Conservation (phyloP, 2,329 filamentous ascomycete species). For the Aphanocladium album region DNA sequence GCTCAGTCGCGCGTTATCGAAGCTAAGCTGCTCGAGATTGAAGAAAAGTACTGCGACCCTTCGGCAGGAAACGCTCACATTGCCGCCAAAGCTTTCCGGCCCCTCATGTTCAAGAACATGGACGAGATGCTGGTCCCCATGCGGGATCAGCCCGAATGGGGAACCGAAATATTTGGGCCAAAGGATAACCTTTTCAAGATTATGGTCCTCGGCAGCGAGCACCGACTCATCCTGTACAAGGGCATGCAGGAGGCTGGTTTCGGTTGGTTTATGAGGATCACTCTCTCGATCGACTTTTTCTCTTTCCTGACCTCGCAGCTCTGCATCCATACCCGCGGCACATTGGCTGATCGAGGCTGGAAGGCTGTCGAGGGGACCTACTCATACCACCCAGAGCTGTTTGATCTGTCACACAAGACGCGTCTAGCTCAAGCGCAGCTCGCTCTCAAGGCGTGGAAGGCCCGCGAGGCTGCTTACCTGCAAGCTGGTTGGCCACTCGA, state of each 20-base stretch:
- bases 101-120: constrained; percentile 46
- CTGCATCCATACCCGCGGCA: constrained; percentile 42
- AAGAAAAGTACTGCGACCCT: constrained; percentile 46
- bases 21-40: constrained; percentile 37
- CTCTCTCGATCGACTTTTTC: constrained; percentile 54
- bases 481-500: constrained; percentile 34
- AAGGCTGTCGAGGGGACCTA: constrained; percentile 41
- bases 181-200: constrained; percentile 54
- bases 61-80: constrained; percentile 48
- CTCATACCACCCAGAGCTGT: constrained; percentile 44
- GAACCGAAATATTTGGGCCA: constrained; percentile 42
- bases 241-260: constrained; percentile 42
- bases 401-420: constrained; percentile 41
- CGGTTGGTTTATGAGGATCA: constrained; percentile 49
- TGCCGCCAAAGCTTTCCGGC: constrained; percentile 43
- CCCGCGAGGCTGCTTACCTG: constrained; percentile 39
- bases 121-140: constrained; percentile 42
- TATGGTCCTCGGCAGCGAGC: constrained; percentile 43
- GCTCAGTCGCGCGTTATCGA: constrained; percentile 39
- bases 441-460: constrained; percentile 48
- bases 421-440: constrained; percentile 42
- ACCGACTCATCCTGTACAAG: constrained; percentile 40
- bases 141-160: constrained; percentile 43
- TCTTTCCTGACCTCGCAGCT: constrained; percentile 52
- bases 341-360: constrained; percentile 52